Base-by-base conservation (phyloP, 305 asterid species). In the Fraxinus floribunda region DNA sequence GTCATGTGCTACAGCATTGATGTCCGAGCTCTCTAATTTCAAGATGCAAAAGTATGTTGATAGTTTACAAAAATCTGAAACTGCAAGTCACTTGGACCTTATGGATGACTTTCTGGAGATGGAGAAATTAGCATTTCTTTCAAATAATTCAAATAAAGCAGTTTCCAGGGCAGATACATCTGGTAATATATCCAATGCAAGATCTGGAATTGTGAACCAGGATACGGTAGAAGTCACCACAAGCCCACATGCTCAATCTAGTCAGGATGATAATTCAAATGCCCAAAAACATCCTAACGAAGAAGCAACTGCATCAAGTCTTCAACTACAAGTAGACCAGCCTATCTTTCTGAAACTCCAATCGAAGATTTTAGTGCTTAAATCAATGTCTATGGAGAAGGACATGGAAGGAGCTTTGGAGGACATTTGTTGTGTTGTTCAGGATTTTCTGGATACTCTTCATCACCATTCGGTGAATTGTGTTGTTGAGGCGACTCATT, bases 81-180 rank as follows among this genome's bases (percentile, higher is more conserved):
- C 77, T 83, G 79, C 97, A 41, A 94, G 85, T 83, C 91, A 89
- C 80, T 87, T 86, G 86, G 94, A 90, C 86, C 95, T 95, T 55
- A 95, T 95, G 98, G 98, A 95, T 86, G 98, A 95, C 84, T 95
- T 95, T 85, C 86, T 93, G 86, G 98, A 95, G 88, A 95, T 95
- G 98, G 98, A 95, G 91, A 95, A 94, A 88, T 88, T 95, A 78
- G 98, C 98, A 16, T 74, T 83, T 85, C 32, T 66, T n/a, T 66
- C 74, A 26, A 88, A 88, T 82, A 92, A 78, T 83, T 83, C 94
- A 36, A 86, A 86, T 82, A 92, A 85, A 82, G 79, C 86, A 34
- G 90, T 84, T 66, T 81, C 93, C 75, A 71, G 82, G 66, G 49
- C 89, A 72, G 87, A 82, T 16, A 22, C 79, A 75, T 84, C 94